These are phyloP conservation scores for Leccinum rimulosum DNA, from an alignment of 768 basidiomycete genomes.

Conservation along the genomic window DNA sequence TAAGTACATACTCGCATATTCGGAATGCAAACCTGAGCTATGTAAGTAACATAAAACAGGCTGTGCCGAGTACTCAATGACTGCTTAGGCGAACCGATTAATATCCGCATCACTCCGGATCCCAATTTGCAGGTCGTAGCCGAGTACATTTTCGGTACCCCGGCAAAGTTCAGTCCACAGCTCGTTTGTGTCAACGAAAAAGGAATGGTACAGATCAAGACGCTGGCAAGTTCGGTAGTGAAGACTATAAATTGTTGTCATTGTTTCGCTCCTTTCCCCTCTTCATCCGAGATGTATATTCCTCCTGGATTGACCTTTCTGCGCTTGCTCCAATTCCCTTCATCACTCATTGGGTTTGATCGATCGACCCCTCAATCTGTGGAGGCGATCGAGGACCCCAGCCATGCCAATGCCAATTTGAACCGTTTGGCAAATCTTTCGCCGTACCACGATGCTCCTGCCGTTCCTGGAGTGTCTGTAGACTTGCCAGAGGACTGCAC, in stretches of 20 bases:
- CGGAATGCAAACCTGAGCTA: no score
- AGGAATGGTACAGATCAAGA: no score
- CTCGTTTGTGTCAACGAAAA: no score
- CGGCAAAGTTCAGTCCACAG: no score
- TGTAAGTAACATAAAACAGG: no score
- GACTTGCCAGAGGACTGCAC: slow-evolving; percentile 38
- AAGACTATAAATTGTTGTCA: not conserved
- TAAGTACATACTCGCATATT: no score
- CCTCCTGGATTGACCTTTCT: slow-evolving; percentile 8
- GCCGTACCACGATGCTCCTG: slow-evolving; percentile 36
- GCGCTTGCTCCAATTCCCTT: slow-evolving; percentile 16
- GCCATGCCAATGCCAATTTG: not conserved
- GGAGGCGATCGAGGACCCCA: not conserved
- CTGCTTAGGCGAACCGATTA: no score
- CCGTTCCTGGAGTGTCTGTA: slow-evolving; percentile 24
- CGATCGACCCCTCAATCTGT: not conserved
- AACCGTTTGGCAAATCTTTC: slow-evolving; percentile 34
- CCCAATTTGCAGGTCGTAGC: no score
- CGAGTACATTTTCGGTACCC: no score
- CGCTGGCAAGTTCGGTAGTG: not conserved
- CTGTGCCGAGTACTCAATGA: no score
- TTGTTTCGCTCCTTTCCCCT: not conserved
- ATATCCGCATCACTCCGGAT: no score
- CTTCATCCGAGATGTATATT: slow-evolving; percentile 17
- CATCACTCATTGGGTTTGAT: not conserved